Base-by-base conservation (phyloP, 2,329 filamentous ascomycete genomes). In the Claviceps digitariae region DNA sequence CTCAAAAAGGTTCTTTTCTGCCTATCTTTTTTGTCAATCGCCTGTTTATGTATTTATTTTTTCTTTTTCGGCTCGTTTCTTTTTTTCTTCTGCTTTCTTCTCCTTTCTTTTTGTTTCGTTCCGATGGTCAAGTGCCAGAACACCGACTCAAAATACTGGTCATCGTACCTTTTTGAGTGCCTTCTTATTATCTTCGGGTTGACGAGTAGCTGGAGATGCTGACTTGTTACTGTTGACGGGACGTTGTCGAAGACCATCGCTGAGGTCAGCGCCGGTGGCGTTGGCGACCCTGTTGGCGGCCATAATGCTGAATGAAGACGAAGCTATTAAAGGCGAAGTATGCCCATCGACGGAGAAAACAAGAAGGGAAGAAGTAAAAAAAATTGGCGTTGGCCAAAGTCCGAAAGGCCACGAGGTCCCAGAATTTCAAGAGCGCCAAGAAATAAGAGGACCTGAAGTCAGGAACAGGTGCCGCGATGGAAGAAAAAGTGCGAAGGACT, bases 111-210 rank as follows among this genome's bases (percentile, higher is more conserved):
- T 25, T 31, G 13, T 7, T 3, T 15, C n/a, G n/a, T 41, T 13
- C 45, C 8, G 4, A 27, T 13, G 13, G 47, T 27, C 44, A 49
- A 15, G 31, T 25, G 20, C 31, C 20, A n/a, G 13, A 44, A 17
- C 7, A 21, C 10, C 12, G 27, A 27, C 17, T 29, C 25, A 23
- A n/a, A n/a, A 27, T 6, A 31, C n/a, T 38, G 29, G 17, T 34
- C 6, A 9, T 13, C 27, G 23, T 34, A 82, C 79, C 76, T 82
- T 77, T 67, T 77, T 77, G 55, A 64, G 66, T 21, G n/a, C 23
- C 66, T 79, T 77, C 72, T 82, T 83, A 66, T 78, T 78, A 60
- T 83, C 77, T 58, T 81, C 78, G 27, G 73, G 62, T 62, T 82
- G 73, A 48, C 67, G 59, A 55, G 65, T 57, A 31, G 65, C 61